Evolutionary conservation across 768 basidiomycete genomes (phyloP).

Genomic region (Aureoboletus auriporus): DNA sequence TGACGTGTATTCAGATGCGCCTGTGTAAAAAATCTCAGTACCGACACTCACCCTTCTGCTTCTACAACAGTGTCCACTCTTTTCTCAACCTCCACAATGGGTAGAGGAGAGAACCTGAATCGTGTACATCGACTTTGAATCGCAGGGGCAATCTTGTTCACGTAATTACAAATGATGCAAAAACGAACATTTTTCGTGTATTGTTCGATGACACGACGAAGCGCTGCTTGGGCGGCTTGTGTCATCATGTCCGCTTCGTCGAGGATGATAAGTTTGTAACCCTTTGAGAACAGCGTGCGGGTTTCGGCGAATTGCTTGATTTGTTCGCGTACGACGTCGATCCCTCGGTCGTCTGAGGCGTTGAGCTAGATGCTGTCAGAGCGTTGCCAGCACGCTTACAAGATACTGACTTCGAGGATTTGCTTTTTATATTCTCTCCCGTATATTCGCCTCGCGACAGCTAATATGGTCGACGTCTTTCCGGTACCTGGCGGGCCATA

Average conservation of each 20-base stretch:
- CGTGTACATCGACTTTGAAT: conserved; percentile 98
- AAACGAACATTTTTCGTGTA: conserved; percentile 99
- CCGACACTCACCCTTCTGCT: conserved; percentile 64
- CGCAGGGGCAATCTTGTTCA: conserved; percentile 98
- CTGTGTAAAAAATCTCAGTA: neutral
- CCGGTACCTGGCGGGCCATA: conserved; percentile 99
- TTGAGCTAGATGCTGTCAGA: conserved; percentile 62
- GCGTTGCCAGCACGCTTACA: neutral
- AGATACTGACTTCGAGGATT: conserved; percentile 75
- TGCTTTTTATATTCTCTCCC: conserved; percentile 83
- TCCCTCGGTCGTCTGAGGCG: conserved; percentile 97
- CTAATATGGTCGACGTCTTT: conserved; percentile 96
- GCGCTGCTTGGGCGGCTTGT: conserved; percentile 91
- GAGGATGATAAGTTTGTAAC: conserved; percentile 95
- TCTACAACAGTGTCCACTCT: conserved; percentile 75
- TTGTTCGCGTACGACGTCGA: conserved; percentile 97
- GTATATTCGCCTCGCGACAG: conserved; percentile 93
- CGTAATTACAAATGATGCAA: conserved; percentile 99
- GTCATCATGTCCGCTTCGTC: conserved; percentile 99
- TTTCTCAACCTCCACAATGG: conserved; percentile 80
- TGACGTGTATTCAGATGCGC: conserved; percentile 28
- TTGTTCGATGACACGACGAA: conserved; percentile 96
- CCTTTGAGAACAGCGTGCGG: conserved; percentile 84
- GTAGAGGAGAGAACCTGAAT: conserved; percentile 93
- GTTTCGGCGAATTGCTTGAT: conserved; percentile 99